Conservation (phyloP, 257 asterid species). For the Solanum okadae region DNA sequence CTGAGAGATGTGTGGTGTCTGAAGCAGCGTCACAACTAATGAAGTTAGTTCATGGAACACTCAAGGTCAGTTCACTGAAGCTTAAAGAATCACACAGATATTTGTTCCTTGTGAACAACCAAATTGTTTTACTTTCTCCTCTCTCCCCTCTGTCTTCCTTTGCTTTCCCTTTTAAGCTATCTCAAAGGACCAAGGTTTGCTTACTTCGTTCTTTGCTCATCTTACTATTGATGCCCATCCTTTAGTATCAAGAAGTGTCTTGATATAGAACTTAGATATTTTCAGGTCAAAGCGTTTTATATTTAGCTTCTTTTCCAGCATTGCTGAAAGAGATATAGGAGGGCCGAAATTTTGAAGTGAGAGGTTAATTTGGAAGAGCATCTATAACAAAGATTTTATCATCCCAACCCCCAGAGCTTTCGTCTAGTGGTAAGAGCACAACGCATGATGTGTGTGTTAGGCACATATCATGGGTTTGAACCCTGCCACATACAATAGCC, state of each 20-base stretch:
- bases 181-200: not conserved
- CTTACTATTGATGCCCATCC: not conserved
- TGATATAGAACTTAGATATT: not conserved
- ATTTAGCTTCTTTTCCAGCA: not conserved
- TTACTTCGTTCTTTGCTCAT: not conserved
- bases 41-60: slow-evolving; percentile 85
- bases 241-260: not conserved
- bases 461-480: not conserved
- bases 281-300: not conserved
- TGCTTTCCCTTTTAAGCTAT: not conserved
- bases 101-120: not conserved
- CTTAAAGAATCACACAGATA: not conserved
- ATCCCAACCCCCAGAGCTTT: not conserved
- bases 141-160: not conserved
- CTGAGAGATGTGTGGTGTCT: slow-evolving; percentile 79
- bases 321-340: not conserved
- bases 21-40: slow-evolving; percentile 64
- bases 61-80: slow-evolving; percentile 42
- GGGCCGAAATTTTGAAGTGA: not conserved
- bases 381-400: not conserved
- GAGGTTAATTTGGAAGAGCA: not conserved
- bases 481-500: not conserved
- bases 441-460: not conserved
- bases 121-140: not conserved
- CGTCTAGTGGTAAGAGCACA: not conserved